Conservation (phyloP, 345 rosid species). For the Aethionema arabicum region DNA sequence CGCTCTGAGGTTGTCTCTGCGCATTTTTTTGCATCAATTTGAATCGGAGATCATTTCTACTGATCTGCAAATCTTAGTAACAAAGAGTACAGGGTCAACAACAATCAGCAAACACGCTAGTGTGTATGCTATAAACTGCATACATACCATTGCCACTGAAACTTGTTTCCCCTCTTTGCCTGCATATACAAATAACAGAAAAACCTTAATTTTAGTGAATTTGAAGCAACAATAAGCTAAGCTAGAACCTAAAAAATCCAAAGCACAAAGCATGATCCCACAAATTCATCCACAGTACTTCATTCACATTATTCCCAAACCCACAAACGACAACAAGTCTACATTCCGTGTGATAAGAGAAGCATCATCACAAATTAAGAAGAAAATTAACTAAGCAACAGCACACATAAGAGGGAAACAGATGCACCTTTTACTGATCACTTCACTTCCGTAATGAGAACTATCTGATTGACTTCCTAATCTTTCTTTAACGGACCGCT, state of each 20-base stretch:
- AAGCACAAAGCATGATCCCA: slow-evolving; percentile 9
- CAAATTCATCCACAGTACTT: not conserved
- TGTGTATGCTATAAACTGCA: slow-evolving; percentile 44
- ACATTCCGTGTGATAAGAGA: slow-evolving; percentile 1
- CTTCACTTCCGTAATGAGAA: slow-evolving; percentile 41
- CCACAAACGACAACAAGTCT: slow-evolving; percentile 1
- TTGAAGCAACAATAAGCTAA: slow-evolving; percentile 14
- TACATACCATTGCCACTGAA: slow-evolving; percentile 44
- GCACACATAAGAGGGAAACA: slow-evolving; percentile 21
- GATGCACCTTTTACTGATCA: slow-evolving; percentile 58
- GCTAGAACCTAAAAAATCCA: not conserved
- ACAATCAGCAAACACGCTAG: slow-evolving; percentile 37
- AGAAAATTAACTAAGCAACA: not conserved
- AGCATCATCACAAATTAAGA: slow-evolving; percentile 9
- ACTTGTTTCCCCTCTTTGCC: slow-evolving; percentile 63
- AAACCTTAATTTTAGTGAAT: slow-evolving; percentile 5
- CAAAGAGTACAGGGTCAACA: slow-evolving; percentile 44
- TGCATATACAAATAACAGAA: slow-evolving; percentile 41
- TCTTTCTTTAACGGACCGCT: slow-evolving; percentile 86
- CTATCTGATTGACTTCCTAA: slow-evolving; percentile 56
- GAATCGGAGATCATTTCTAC: slow-evolving; percentile 73
- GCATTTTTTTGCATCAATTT: slow-evolving; percentile 72
- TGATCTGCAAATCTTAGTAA: slow-evolving; percentile 57
- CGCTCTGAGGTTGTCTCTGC: slow-evolving; percentile 48
- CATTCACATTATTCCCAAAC: not conserved